A percentile compares a stretch with the other conserved stretches of the same genome.
These are phyloP conservation scores for Fusarium sp. DNA, from an alignment of 2,329 filamentous ascomycete genomes.

Conservation along the genomic window DNA sequence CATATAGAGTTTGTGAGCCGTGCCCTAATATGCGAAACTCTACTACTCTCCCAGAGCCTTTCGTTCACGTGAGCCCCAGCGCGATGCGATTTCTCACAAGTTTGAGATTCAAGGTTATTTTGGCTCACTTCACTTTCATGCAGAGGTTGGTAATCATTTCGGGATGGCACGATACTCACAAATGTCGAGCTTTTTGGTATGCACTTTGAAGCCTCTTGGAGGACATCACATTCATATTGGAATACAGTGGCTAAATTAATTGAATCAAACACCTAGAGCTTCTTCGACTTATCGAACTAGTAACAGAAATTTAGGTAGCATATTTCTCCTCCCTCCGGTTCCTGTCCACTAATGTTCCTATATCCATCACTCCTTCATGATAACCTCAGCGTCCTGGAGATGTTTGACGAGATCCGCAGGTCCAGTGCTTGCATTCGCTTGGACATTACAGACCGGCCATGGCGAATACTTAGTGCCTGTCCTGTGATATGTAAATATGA, in stretches of 20 bases:
- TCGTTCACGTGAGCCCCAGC: too few species aligned
- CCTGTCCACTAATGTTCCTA: fast-evolving
- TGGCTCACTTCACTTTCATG: fast-evolving
- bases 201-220: background rate
- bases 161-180: background rate
- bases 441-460: background rate
- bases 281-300: fast-evolving
- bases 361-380: background rate
- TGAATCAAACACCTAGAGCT: background rate
- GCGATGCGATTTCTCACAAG: too few species aligned
- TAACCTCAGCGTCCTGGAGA: background rate
- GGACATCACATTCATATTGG: background rate
- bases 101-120: background rate
- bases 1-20: background rate
- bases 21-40: background rate
- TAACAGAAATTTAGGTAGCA: fast-evolving
- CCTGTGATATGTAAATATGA: background rate
- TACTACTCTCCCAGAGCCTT: background rate
- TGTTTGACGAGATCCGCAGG: background rate
- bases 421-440: background rate
- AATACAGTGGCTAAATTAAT: too few species aligned
- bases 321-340: background rate
- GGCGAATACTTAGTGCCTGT: background rate
- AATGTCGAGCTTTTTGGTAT: background rate
- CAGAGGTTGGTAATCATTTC: background rate